Percentiles rank a stretch among this genome's conserved stretches.
Evolutionary conservation across 805 yeast genomes (phyloP).

Genomic region (Hemisphaericaspora nanyangensis): DNA sequence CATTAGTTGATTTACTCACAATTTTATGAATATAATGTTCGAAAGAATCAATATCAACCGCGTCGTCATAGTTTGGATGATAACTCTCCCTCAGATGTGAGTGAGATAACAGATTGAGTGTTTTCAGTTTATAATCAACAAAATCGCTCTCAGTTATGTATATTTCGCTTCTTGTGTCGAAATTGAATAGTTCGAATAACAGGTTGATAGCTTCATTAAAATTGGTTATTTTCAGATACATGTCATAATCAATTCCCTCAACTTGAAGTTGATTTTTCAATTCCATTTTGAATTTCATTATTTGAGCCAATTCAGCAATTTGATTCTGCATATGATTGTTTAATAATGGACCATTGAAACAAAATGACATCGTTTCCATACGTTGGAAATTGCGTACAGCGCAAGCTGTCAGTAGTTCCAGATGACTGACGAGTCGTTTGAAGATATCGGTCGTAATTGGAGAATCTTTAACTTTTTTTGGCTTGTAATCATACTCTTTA

Average conservation of each 20-base stretch:
- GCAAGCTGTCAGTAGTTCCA: not conserved
- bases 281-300: slow-evolving; percentile 2
- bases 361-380: too few species aligned
- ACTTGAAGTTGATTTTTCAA: slow-evolving; percentile 2
- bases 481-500: not conserved
- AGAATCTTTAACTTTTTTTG: not conserved
- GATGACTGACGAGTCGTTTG: not conserved
- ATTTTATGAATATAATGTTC: slow-evolving; percentile 5
- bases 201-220: not conserved
- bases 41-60: not conserved
- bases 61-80: not conserved
- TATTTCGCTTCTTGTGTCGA: slow-evolving; percentile 1
- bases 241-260: slow-evolving; percentile 7
- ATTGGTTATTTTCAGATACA: slow-evolving; percentile 4
- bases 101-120: not conserved
- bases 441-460: not conserved
- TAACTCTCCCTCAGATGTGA: not conserved
- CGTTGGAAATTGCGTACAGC: not conserved
- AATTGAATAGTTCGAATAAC: slow-evolving; percentile 4
- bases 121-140: slow-evolving; percentile 11
- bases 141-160: slow-evolving; percentile 13
- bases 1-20: not conserved
- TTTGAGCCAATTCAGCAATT: not conserved
- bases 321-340: not conserved
- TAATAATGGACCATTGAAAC: not conserved